Evolutionary conservation across 768 basidiomycete species (phyloP), one percentile per base, ranked within the genome.

Genomic region (Rubroboletus pulcherrimus): DNA sequence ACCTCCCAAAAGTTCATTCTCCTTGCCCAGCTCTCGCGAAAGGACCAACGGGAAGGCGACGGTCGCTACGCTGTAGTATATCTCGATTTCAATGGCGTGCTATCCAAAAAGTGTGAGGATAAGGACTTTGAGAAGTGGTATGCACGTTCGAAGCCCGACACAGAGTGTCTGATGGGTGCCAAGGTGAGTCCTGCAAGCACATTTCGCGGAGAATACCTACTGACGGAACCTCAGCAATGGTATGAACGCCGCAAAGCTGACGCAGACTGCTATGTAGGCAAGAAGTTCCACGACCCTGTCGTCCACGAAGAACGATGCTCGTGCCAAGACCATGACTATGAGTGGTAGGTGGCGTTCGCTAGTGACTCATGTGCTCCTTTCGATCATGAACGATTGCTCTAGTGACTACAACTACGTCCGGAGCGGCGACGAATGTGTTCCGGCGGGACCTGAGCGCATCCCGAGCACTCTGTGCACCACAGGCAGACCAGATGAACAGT

Each of bases 1-100:
- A 98, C 97, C 0, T 95, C 93, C 0, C 96, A 97, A 68, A 98
- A 96, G 72, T 98, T 98, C 76, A 67, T 98, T 9, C 77, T 99
- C 8, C 78, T 97, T 26, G 97, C 89, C 5, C 86, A 88, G 56
- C 78, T 93, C 12, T 74, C 82, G 2, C 81, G 85, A 21, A 71
- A 77, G 12, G 85, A 91, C 50, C 76, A 82, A 62, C 75, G 69
- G 30, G 66, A 71, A n/a, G 73, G 73, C 0, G 67, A 78, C 1
- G 85, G 86, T 10, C 79, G 83, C 0, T 86, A 88, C 57, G 91
- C 84, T 1, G 73, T 87, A 12, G 79, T 97, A 33, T 84, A 81
- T 70, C 78, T 99, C 38, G 95, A 99, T 66, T 98, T 99, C 69
- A 77, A 85, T 1, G 72, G 79, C 7, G 81, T 87, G 8, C 77